A percentile compares a stretch with the other conserved stretches of the same genome.
Conservation (phyloP, 805 yeast species). For the Saccharomyces mikatae region DNA sequence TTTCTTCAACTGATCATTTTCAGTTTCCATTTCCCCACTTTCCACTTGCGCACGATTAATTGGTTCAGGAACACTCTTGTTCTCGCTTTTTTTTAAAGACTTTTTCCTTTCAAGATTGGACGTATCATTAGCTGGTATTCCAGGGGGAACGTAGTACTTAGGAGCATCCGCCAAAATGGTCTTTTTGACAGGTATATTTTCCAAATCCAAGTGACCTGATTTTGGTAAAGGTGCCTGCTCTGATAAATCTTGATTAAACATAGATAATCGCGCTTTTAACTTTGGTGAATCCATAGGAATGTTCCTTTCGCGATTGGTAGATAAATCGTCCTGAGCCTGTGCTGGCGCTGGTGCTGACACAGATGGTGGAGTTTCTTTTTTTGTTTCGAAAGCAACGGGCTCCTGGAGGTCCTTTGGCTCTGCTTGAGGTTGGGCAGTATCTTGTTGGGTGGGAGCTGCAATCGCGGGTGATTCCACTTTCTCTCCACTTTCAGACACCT, state of each 20-base stretch:
- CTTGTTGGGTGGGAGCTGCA: neutral
- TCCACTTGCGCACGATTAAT: slow-evolving; percentile 16
- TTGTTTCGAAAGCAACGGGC: neutral
- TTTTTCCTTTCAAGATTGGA: slow-evolving; percentile 5
- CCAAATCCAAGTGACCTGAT: slow-evolving; percentile 33
- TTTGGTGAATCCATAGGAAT: slow-evolving; percentile 1
- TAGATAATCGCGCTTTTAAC: slow-evolving; percentile 41
- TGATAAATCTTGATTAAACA: slow-evolving; percentile 38
- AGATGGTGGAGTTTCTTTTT: neutral
- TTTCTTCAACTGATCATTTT: slow-evolving; percentile 33
- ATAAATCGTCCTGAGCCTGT: slow-evolving; percentile 1
- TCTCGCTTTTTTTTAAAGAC: neutral
- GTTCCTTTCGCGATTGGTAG: slow-evolving; percentile 9
- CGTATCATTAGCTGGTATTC: slow-evolving; percentile 1
- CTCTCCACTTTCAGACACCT: slow-evolving; percentile 2
- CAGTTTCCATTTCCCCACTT: slow-evolving; percentile 16
- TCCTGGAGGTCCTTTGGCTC: slow-evolving; percentile 5
- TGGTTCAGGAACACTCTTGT: slow-evolving; percentile 15
- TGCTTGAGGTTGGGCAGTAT: neutral
- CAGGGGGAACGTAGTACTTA: slow-evolving; percentile 47
- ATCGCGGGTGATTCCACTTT: neutral
- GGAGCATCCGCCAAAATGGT: slow-evolving; percentile 50
- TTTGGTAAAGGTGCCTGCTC: slow-evolving; percentile 44
- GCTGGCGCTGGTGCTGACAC: neutral
- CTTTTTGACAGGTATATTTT: slow-evolving; percentile 38